Base-by-base conservation (phyloP, 2,329 filamentous ascomycete genomes). In the Alternaria infectoria region DNA sequence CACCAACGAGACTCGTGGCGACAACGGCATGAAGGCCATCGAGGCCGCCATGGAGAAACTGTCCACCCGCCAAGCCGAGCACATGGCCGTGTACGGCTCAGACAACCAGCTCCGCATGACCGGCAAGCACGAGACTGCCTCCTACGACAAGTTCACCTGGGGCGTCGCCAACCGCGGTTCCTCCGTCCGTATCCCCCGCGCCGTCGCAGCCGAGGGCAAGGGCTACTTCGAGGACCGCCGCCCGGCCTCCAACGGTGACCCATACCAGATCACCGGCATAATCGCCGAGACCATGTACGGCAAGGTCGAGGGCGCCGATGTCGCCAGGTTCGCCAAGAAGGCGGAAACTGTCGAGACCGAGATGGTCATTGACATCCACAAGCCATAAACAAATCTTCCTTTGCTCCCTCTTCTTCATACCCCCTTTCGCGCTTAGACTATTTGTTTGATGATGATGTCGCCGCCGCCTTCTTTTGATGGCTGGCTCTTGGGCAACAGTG, bases 81-180 rank as follows among this genome's bases (percentile, higher is more conserved):
- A 86, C 81, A 97, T 97, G 83, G 90, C 91, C 72, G 93, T 97
- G 72, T 97, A 97, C 81, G 93, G 96, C 78, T 93, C 97, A 86
- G 95, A 94, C 81, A 99, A 99, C 86, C 93, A 96, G 74, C 88
- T 91, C 74, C 94, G 96, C 79, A 91, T 98, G 75, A 98, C 95
- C 57, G 96, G 96, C 74, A 87, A 88, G 71, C 93, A 97, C 84
- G 96, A 99, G 89, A 99, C 96, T 11, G 94, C 94, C 50, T 89
- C 87, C 74, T 97, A 97, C 78, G 95, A 99, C 79, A 88, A 91
- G 81, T 99, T 99, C 88, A 90, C 89, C 74, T 98, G 90, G 83
- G 95, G 96, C 79, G 90, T 98, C 66, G 96, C 96, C 81, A 95
- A 98, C 90, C 93, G 96, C 83, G 96, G 95, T 77, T 91, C 92